Evolutionary conservation across 192 early-diverging fungal genomes (phyloP).

Genomic region (Rhizophlyctis rosea): DNA sequence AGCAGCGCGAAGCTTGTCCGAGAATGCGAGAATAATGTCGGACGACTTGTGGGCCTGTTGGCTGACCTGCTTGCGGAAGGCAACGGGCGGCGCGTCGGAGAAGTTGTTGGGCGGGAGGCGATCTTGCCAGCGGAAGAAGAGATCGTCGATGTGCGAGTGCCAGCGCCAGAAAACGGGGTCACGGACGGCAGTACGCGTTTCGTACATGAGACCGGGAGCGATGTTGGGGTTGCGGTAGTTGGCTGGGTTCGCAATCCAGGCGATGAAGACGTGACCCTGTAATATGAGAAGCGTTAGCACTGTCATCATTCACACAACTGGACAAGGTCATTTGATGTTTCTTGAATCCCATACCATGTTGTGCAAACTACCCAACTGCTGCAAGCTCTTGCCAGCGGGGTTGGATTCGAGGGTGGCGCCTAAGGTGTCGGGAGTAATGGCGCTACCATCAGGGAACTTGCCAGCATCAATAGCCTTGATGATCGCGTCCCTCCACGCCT

Average conservation of each 20-base stretch:
- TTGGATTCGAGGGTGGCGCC: conserved; percentile 15
- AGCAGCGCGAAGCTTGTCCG: not conserved
- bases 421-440: conserved; percentile 12
- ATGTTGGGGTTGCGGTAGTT: conserved; percentile 14
- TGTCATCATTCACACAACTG: no score
- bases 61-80: conserved; percentile 8
- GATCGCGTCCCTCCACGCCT: not conserved
- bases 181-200: conserved; percentile 21
- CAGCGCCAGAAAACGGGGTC: conserved; percentile 24
- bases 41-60: not conserved
- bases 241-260: conserved; percentile 8
- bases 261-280: conserved; percentile 19
- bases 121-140: conserved; percentile 17
- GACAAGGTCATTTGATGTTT: no score
- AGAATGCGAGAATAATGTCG: conserved; percentile 13
- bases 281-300: no score
- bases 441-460: conserved; percentile 12
- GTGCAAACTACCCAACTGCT: conserved; percentile 14
- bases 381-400: not conserved
- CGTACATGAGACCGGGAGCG: conserved; percentile 22
- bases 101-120: conserved; percentile 11
- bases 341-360: conserved; percentile 12
- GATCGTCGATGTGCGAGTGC: conserved; percentile 14
- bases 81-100: conserved; percentile 17
- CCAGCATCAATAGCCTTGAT: conserved; percentile 17